phyloP scores from a whole-genome alignment of 306 rosid genomes.

The Gillenia trifoliata region DNA sequence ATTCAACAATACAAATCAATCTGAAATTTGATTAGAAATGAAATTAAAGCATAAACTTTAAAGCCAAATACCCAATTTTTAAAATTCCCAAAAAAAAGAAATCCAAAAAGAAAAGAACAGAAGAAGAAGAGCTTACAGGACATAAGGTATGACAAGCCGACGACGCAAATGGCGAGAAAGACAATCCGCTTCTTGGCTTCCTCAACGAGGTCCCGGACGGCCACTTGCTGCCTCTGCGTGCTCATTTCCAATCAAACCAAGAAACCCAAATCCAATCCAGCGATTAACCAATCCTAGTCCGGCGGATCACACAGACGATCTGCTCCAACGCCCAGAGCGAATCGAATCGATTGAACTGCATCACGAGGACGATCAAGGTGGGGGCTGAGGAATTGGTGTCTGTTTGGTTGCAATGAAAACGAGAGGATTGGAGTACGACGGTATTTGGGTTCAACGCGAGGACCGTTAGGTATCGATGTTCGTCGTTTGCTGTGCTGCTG shows the following conservation, averaged over 20 bases:
- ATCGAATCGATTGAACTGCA: conserved; percentile 10
- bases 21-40: neutral
- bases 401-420: neutral
- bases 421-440: neutral
- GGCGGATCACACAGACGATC: conserved; percentile 1
- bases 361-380: conserved; percentile 1
- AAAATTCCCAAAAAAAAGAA: neutral
- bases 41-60: neutral
- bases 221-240: conserved; percentile 51
- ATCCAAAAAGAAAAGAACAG: neutral
- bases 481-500: neutral
- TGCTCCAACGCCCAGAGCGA: conserved; percentile 5
- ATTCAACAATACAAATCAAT: neutral
- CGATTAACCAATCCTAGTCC: neutral
- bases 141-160: conserved; percentile 93
- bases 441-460: conserved; percentile 26
- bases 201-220: conserved; percentile 83
- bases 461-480: conserved; percentile 37
- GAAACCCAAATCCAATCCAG: conserved; percentile 19
- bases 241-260: conserved; percentile 37
- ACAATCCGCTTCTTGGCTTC: conserved; percentile 94
- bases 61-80: neutral
- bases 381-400: neutral
- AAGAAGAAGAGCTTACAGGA: conserved; percentile 52
- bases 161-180: conserved; percentile 64